Evolutionary conservation across 495 filamentous ascomycete species (phyloP).

Genomic region (Chaetomium cochliodes): DNA sequence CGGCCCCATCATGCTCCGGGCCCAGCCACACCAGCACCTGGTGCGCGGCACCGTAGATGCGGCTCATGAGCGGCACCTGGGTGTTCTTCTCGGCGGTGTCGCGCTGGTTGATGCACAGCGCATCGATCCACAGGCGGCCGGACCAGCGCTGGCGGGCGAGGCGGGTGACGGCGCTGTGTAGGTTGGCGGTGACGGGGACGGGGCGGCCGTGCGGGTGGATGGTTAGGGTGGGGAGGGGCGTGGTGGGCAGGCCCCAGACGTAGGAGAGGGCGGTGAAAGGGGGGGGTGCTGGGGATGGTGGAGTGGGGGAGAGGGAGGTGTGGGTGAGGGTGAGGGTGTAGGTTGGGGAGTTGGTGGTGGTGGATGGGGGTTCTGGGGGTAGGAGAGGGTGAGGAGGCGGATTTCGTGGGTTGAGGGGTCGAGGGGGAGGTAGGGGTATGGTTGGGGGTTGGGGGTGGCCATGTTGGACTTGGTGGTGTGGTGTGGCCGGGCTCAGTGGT

Average conservation of each 20-base stretch:
- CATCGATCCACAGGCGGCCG: conserved; percentile 31
- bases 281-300: not conserved
- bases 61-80: conserved; percentile 39
- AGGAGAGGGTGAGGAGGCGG: conserved; percentile 11
- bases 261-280: conserved; percentile 12
- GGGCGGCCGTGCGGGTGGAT: not conserved
- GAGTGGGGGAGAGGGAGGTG: not conserved
- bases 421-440: conserved; percentile 9
- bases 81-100: conserved; percentile 31
- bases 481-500: not conserved
- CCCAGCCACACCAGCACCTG: conserved; percentile 39
- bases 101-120: conserved; percentile 44
- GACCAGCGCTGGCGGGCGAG: not conserved
- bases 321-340: conserved; percentile 9
- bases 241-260: conserved; percentile 9
- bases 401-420: conserved; percentile 1
- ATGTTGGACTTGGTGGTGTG: not conserved
- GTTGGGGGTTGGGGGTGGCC: not conserved
- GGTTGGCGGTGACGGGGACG: not conserved
- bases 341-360: not conserved
- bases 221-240: not conserved
- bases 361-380: not conserved
- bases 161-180: not conserved
- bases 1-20: conserved; percentile 6
- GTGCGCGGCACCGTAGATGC: conserved; percentile 34